Evolutionary conservation across 2,329 filamentous ascomycete species (phyloP).

Genomic region (Periconia sp.): DNA sequence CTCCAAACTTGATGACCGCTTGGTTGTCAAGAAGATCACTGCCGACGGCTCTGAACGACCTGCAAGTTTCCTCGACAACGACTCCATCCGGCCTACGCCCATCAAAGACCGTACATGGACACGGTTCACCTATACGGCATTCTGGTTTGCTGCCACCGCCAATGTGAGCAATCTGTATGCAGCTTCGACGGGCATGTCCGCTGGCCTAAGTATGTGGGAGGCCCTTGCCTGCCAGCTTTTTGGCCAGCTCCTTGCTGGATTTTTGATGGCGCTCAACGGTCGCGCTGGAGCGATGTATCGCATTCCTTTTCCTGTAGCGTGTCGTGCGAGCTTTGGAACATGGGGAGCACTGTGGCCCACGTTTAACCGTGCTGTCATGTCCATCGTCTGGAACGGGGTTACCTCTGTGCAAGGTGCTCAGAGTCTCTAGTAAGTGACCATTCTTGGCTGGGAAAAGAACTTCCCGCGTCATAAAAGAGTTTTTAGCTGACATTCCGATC

Average conservation of each 20-base stretch:
- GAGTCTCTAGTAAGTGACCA: background rate
- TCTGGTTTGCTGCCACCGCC: background rate
- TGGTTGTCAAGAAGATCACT: background rate
- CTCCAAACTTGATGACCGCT: background rate
- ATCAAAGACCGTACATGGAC: background rate
- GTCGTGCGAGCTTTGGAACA: conserved; percentile 4
- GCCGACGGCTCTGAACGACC: background rate
- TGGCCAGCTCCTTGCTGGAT: conserved; percentile 13
- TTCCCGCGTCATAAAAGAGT: background rate
- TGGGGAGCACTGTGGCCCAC: conserved; percentile 5
- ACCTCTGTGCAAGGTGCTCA: background rate
- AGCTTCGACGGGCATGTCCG: background rate
- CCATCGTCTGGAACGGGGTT: conserved; percentile 5
- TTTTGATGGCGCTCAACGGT: conserved; percentile 1
- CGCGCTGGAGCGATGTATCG: conserved; percentile 5
- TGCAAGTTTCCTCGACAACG: background rate
- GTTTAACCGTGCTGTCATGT: conserved; percentile 4
- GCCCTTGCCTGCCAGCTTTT: background rate
- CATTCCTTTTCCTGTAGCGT: conserved; percentile 4
- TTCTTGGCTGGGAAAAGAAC: background rate
- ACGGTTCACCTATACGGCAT: background rate
- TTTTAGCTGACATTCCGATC: background rate
- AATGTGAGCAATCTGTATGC: background rate
- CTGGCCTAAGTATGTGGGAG: background rate
- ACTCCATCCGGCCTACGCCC: background rate